These are phyloP conservation scores for Phaeomoniella chlamydospora DNA, from an alignment of 2,329 filamentous ascomycete species.

Conservation along the genomic window DNA sequence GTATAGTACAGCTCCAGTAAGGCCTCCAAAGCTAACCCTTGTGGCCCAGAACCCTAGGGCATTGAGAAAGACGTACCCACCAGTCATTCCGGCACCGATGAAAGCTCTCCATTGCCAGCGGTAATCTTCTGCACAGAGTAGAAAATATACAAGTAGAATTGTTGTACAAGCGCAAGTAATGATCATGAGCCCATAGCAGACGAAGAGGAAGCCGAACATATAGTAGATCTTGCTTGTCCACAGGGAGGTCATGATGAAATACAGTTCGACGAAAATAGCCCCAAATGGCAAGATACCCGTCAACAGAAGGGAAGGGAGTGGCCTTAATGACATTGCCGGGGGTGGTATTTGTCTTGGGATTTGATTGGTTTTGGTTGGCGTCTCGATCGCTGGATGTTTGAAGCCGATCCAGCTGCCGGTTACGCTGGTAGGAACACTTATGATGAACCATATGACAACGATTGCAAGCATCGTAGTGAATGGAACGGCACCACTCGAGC, in stretches of 20 bases:
- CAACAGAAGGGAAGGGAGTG: conserved; percentile 77
- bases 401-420: conserved; percentile 90
- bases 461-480: conserved; percentile 95
- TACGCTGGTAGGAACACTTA: conserved; percentile 82
- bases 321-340: conserved; percentile 65
- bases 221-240: conserved; percentile 99
- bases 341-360: conserved; percentile 94
- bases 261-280: conserved; percentile 94
- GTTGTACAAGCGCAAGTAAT: conserved; percentile 88
- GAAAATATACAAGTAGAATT: conserved; percentile 86
- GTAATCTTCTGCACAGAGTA: conserved; percentile 93
- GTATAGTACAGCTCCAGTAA: conserved; percentile 81
- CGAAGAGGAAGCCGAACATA: conserved; percentile 98
- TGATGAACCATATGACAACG: conserved; percentile 89
- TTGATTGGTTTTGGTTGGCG: conserved; percentile 89
- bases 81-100: conserved; percentile 77
- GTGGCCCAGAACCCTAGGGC: conserved; percentile 83
- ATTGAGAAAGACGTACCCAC: conserved; percentile 82
- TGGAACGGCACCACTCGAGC: conserved; percentile 84
- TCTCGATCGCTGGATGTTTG: conserved; percentile 53
- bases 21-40: conserved; percentile 68
- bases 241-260: conserved; percentile 98
- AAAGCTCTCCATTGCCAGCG: conserved; percentile 98
- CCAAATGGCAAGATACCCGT: conserved; percentile 89
- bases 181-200: conserved; percentile 95